Evolutionary conservation across 148 eudicot species (phyloP).

Genomic region (Polygonum aviculare): DNA sequence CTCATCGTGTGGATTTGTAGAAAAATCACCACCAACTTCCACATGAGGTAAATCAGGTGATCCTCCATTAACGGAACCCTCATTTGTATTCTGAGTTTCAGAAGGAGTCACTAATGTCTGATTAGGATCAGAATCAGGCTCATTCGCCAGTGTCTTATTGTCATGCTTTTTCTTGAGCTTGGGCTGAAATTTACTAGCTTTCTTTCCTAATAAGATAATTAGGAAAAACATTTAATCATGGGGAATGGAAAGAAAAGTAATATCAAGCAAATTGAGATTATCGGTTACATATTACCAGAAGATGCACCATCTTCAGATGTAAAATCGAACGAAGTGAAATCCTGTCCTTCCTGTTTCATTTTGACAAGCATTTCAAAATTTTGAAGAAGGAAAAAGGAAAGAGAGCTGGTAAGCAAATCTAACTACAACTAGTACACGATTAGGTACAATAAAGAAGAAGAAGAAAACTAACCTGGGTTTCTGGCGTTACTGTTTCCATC

Average conservation of each 20-base stretch:
- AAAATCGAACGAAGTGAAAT: constrained; percentile 25
- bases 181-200: constrained; percentile 37
- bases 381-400: background rate
- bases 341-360: constrained; percentile 35
- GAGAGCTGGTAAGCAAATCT: constrained; percentile 16
- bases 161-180: constrained; percentile 34
- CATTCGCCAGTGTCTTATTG: constrained; percentile 15
- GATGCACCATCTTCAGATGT: constrained; percentile 23
- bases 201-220: constrained; percentile 30
- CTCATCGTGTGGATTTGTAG: constrained; percentile 23
- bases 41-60: constrained; percentile 22
- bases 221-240: constrained; percentile 7
- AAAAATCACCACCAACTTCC: constrained; percentile 24
- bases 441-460: background rate
- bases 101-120: constrained; percentile 21
- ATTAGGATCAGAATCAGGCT: constrained; percentile 18
- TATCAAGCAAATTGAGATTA: constrained; percentile 1
- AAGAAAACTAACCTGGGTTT: constrained; percentile 19
- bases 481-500: constrained; percentile 12
- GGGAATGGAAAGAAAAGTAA: background rate
- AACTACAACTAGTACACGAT: constrained; percentile 7
- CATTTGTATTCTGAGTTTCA: constrained; percentile 21
- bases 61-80: constrained; percentile 17
- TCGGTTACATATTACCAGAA: constrained; percentile 39
- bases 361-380: background rate